Conservation (phyloP, 768 basidiomycete genomes). For the Lactarius indigo region DNA sequence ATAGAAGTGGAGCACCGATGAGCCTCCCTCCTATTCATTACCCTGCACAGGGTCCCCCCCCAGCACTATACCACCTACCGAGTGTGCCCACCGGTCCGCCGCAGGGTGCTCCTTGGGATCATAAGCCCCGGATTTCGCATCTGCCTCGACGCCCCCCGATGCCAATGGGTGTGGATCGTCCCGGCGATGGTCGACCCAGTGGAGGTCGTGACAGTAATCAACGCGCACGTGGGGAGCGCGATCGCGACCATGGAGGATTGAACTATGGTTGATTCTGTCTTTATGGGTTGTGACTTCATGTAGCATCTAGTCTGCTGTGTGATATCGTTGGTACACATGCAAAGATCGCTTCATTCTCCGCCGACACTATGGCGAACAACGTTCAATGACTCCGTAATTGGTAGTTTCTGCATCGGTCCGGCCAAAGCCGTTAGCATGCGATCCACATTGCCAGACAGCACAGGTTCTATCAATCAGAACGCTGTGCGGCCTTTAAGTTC, state of each 20-base stretch:
- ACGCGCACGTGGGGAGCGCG: conserved; percentile 23
- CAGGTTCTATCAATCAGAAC: neutral
- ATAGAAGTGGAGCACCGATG: conserved; percentile 15
- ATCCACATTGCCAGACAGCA: neutral
- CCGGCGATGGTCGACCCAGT: conserved; percentile 13
- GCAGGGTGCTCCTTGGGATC: conserved; percentile 15
- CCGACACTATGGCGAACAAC: neutral
- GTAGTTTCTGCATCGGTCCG: too few species aligned
- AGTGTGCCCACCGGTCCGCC: neutral
- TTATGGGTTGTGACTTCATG: neutral
- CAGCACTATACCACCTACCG: conserved; percentile 14
- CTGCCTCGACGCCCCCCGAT: conserved; percentile 25
- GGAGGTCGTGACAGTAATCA: conserved; percentile 22
- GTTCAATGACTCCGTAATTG: too few species aligned
- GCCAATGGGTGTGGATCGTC: conserved; percentile 22
- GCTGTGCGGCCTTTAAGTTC: neutral
- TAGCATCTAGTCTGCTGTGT: neutral
- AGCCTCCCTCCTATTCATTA: conserved; percentile 24
- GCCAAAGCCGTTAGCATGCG: neutral
- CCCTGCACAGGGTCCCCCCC: conserved; percentile 23
- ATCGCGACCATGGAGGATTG: conserved; percentile 27
- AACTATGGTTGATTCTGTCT: conserved; percentile 32
- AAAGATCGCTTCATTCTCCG: neutral
- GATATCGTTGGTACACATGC: neutral
- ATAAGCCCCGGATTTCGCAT: conserved; percentile 21